phyloP scores from a whole-genome alignment of 1,139 yeast species.

The Yarrowia galli region DNA sequence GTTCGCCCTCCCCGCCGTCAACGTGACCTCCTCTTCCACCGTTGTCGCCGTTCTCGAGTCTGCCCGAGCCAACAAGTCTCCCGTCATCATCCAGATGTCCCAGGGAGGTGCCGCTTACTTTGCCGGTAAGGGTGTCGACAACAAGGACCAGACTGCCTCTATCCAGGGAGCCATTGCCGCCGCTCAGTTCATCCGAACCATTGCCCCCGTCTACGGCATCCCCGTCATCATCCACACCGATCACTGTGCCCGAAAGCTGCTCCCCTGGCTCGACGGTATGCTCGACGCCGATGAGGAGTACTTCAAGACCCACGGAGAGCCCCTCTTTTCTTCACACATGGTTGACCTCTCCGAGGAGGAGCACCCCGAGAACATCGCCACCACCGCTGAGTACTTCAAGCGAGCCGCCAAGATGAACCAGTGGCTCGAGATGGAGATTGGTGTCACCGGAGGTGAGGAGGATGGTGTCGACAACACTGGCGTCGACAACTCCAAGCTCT shows the following conservation, averaged over 20 bases:
- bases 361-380: constrained; percentile 93
- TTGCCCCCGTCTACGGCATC: constrained; percentile 95
- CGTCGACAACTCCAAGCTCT: constrained; percentile 84
- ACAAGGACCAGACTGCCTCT: constrained; percentile 92
- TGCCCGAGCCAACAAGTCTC: constrained; percentile 94
- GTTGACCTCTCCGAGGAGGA: constrained; percentile 96
- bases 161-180: constrained; percentile 97
- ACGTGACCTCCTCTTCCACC: constrained; percentile 96
- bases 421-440: constrained; percentile 99
- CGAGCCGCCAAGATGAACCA: constrained; percentile 95
- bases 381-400: constrained; percentile 93
- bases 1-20: constrained; percentile 98
- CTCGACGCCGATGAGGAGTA: constrained; percentile 94
- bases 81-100: constrained; percentile 95
- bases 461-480: constrained; percentile 99
- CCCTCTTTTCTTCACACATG: constrained; percentile 99
- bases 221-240: constrained; percentile 98
- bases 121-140: constrained; percentile 98
- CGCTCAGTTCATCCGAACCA: constrained; percentile 94
- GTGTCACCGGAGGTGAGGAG: constrained; percentile 99
- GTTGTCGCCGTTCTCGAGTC: constrained; percentile 98
- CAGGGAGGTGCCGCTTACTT: constrained; percentile 99
- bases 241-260: constrained; percentile 98
- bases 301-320: constrained; percentile 85
- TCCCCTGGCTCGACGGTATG: constrained; percentile 99